Percentiles rank a stretch among this genome's conserved stretches.
Evolutionary conservation across 2,329 filamentous ascomycete genomes (phyloP).

Genomic region (Berkeleyomyces basicola): DNA sequence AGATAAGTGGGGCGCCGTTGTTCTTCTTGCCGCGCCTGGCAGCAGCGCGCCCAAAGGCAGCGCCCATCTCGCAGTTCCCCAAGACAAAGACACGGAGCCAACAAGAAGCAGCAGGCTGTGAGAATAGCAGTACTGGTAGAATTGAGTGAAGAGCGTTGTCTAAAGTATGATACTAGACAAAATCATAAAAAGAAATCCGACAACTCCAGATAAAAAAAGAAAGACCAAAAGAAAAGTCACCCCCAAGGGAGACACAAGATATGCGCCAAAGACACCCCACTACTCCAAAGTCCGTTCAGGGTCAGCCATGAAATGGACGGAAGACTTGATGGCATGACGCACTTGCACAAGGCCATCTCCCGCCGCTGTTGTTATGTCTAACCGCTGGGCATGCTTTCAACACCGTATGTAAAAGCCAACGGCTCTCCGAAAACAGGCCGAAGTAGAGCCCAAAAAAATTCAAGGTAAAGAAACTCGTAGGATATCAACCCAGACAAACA

Average conservation of each 20-base stretch:
- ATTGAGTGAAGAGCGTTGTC: background rate
- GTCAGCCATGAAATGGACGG: no score
- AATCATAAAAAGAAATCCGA: background rate
- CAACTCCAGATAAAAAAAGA: background rate
- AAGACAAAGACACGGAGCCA: no score
- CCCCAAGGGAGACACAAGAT: background rate
- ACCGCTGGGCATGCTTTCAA: no score
- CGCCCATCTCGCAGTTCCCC: background rate
- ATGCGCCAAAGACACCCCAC: background rate
- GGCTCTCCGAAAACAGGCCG: no score
- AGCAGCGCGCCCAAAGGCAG: background rate
- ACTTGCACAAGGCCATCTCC: no score
- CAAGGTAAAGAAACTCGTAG: background rate
- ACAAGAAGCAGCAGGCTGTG: background rate
- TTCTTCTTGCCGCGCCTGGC: background rate
- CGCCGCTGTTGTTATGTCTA: no score
- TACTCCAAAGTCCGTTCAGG: background rate
- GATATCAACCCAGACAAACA: background rate
- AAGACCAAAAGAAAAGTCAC: background rate
- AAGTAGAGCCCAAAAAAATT: background rate
- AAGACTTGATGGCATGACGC: no score
- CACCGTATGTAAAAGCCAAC: no score
- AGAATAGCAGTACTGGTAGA: background rate
- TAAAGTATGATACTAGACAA: background rate
- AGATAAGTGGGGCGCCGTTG: background rate